These are phyloP conservation scores for Mycena leptocephala DNA, from an alignment of 768 basidiomycete species.

Conservation along the genomic window DNA sequence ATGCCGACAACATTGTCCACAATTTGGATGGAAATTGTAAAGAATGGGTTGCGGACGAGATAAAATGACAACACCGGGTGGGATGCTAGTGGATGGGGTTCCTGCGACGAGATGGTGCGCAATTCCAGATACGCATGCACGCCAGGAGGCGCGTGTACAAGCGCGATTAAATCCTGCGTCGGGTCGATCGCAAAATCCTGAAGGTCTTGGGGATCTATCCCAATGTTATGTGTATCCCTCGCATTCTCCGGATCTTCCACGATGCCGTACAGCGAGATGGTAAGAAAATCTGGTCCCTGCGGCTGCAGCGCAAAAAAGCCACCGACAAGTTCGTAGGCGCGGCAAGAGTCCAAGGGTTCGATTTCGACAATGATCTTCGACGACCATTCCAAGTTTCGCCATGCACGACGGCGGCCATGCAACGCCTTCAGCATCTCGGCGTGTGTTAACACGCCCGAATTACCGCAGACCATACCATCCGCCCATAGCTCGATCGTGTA, in stretches of 20 bases:
- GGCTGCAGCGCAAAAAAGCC: conserved; percentile 6
- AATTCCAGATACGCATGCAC: neutral
- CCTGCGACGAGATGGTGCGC: conserved; percentile 7
- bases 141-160: neutral
- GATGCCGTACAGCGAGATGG: neutral
- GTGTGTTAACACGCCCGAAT: neutral
- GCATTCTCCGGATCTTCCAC: neutral
- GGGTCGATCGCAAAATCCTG: conserved; percentile 11
- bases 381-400: conserved; percentile 14
- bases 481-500: conserved; percentile 21
- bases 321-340: conserved; percentile 1
- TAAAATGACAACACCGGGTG: neutral
- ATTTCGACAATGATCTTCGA: neutral
- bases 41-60: neutral
- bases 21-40: neutral
- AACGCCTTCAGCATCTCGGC: conserved; percentile 1
- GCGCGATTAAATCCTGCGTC: neutral
- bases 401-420: neutral
- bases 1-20: conserved; percentile 2
- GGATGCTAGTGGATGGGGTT: neutral
- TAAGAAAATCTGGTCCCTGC: neutral
- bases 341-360: neutral
- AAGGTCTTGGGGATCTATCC: neutral
- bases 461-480: conserved; percentile 2
- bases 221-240: neutral